These are phyloP conservation scores for Lachancea sp. DNA, from an alignment of 805 yeast genomes.

Conservation along the genomic window DNA sequence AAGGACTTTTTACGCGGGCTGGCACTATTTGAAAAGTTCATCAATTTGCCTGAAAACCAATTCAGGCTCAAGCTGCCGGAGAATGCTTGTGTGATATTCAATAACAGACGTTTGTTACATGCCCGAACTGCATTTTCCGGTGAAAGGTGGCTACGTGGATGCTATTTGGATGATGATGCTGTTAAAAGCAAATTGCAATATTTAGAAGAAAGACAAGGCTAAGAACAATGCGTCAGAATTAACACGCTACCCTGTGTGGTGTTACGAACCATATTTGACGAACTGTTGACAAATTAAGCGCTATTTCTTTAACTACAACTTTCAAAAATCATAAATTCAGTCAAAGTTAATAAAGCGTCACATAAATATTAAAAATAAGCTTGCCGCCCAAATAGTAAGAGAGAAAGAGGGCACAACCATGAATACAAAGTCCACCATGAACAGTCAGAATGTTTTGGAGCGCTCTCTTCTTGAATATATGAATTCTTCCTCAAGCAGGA, in stretches of 20 bases:
- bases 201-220: constrained; percentile 22
- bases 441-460: background rate
- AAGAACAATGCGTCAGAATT: too few species aligned
- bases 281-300: background rate
- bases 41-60: constrained; percentile 49
- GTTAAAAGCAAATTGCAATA: constrained; percentile 54
- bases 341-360: too few species aligned
- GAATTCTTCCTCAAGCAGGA: constrained; percentile 4
- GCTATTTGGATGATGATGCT: constrained; percentile 67
- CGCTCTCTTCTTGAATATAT: background rate
- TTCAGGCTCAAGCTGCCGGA: constrained; percentile 48
- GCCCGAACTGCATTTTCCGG: constrained; percentile 50
- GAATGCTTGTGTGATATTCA: constrained; percentile 59
- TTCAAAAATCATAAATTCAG: too few species aligned
- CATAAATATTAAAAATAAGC: background rate
- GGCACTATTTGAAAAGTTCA: constrained; percentile 50
- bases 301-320: too few species aligned
- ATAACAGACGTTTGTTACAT: constrained; percentile 65
- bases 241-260: too few species aligned
- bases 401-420: background rate
- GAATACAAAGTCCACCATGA: background rate
- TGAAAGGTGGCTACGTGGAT: constrained; percentile 67
- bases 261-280: too few species aligned
- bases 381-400: background rate
- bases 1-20: constrained; percentile 55